phyloP scores from a whole-genome alignment of 2,329 filamentous ascomycete species.

The Capronia americana region DNA sequence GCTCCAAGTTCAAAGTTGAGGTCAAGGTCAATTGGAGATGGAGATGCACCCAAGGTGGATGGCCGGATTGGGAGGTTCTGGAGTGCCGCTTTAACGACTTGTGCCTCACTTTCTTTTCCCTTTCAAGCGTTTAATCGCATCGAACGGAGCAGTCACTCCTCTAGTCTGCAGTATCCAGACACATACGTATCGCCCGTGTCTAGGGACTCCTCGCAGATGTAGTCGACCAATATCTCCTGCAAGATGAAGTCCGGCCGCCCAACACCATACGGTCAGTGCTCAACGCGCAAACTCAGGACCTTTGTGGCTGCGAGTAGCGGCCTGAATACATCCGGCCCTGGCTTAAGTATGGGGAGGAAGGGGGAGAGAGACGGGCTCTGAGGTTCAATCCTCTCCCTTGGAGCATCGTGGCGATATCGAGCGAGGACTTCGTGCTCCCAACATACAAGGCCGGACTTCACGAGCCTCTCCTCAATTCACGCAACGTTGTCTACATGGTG shows the following conservation, averaged over 20 bases:
- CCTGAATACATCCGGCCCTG: neutral
- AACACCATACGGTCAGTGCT: neutral
- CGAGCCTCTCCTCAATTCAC: neutral
- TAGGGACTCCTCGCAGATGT: no score
- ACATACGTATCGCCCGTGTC: no score
- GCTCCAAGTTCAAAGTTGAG: slow-evolving; percentile 16
- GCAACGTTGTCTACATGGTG: neutral
- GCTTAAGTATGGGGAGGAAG: neutral
- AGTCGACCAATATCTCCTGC: no score
- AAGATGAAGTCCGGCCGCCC: neutral
- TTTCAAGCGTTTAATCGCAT: no score
- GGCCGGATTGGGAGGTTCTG: neutral
- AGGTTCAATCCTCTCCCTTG: neutral
- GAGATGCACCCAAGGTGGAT: neutral
- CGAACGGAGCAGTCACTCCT: no score
- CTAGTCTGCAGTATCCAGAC: no score
- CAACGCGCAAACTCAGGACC: neutral
- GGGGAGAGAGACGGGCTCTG: neutral
- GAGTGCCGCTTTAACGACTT: slow-evolving; percentile 9
- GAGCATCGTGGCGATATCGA: neutral
- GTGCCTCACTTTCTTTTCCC: no score
- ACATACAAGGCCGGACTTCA: neutral
- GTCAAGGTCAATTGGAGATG: slow-evolving; percentile 9
- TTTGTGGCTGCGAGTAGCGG: neutral
- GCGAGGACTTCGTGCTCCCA: neutral